Evolutionary conservation across 2,329 filamentous ascomycete species (phyloP).

Genomic region (Fusarium proliferatum): DNA sequence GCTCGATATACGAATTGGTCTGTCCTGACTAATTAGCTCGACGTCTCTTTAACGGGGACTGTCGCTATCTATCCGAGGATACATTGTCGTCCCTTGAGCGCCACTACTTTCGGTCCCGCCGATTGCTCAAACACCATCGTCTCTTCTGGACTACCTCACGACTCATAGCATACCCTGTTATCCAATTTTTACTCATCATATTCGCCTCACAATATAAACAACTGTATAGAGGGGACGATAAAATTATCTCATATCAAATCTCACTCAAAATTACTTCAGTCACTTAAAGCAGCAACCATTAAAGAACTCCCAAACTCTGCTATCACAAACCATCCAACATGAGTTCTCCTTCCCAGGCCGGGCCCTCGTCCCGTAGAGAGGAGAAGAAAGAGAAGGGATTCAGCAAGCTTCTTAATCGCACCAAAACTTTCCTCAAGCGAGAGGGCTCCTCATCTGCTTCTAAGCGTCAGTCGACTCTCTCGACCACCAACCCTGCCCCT

Average conservation of each 20-base stretch:
- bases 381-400: conserved; percentile 60
- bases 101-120: conserved; percentile 25
- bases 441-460: conserved; percentile 48
- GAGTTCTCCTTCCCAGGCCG: conserved; percentile 57
- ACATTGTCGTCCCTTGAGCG: conserved; percentile 15
- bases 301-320: background rate
- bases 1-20: conserved; percentile 9
- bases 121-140: conserved; percentile 9
- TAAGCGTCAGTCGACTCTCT: conserved; percentile 43
- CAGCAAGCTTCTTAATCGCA: conserved; percentile 59
- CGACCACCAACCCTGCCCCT: conserved; percentile 31
- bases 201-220: conserved; percentile 15
- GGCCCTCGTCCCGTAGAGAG: conserved; percentile 49
- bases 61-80: conserved; percentile 13
- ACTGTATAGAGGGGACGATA: background rate
- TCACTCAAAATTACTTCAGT: background rate
- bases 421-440: conserved; percentile 62
- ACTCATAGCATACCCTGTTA: conserved; percentile 2
- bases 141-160: conserved; percentile 9
- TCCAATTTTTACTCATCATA: background rate
- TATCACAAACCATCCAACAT: conserved; percentile 44
- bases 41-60: conserved; percentile 23
- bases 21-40: background rate
- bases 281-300: background rate
- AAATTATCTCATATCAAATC: background rate